Percentiles rank a stretch among this genome's conserved stretches.
phyloP scores from a whole-genome alignment of 805 yeast genomes.

The Lachancea lanzarotensis region DNA sequence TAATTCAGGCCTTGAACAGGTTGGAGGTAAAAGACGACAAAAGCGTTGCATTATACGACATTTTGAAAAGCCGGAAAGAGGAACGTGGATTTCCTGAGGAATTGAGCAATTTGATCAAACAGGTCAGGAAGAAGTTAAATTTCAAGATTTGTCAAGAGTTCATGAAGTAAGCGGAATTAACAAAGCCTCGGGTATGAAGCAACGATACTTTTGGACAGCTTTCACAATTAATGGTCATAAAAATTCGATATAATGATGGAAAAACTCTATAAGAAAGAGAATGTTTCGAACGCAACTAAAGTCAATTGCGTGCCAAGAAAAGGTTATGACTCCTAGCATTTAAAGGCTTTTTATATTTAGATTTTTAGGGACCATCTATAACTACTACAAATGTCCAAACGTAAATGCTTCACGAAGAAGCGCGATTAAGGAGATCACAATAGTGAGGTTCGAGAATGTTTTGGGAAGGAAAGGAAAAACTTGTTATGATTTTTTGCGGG shows the following conservation, averaged over 20 bases:
- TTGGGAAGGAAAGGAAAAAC: too few relatives aligned
- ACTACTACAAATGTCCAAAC: background rate
- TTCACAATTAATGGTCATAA: too few relatives aligned
- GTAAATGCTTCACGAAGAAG: background rate
- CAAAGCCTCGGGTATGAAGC: background rate
- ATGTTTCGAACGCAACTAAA: background rate
- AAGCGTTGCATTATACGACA: slow-evolving; percentile 9
- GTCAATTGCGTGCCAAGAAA: too few relatives aligned
- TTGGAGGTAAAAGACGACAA: slow-evolving; percentile 4
- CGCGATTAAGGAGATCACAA: background rate
- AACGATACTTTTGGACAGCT: too few relatives aligned
- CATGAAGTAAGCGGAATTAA: slow-evolving; percentile 14
- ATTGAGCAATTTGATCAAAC: slow-evolving; percentile 13
- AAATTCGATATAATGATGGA: background rate
- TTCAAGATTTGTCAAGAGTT: slow-evolving; percentile 29
- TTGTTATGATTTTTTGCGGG: too few relatives aligned
- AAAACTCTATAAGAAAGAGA: too few relatives aligned
- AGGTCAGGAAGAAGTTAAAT: slow-evolving; percentile 20
- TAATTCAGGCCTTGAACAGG: slow-evolving; percentile 22
- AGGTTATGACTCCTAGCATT: background rate
- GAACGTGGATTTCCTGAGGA: slow-evolving; percentile 14
- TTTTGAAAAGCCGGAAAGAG: slow-evolving; percentile 1
- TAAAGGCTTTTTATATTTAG: background rate
- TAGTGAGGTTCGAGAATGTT: too few relatives aligned
- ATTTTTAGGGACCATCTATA: background rate